These are phyloP conservation scores for Apiospora sp. DNA, from an alignment of 2,329 filamentous ascomycete species.

Conservation along the genomic window DNA sequence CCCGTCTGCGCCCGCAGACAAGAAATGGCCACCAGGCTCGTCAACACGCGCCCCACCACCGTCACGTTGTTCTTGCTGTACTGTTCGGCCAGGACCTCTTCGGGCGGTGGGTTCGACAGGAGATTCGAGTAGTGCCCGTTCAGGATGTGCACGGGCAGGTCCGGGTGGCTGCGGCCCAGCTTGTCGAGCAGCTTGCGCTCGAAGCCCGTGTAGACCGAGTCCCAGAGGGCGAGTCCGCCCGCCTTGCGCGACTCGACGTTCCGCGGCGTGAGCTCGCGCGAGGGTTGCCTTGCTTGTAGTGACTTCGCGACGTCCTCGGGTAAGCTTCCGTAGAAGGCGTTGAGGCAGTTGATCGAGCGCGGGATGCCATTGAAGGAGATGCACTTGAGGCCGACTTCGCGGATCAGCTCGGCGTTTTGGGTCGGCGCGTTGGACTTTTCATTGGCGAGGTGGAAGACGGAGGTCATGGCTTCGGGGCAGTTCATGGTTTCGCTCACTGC, in stretches of 20 bases:
- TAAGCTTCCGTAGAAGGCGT: constrained; percentile 71
- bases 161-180: constrained; percentile 79
- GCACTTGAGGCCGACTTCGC: constrained; percentile 78
- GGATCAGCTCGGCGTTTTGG: constrained; percentile 73
- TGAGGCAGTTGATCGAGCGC: constrained; percentile 83
- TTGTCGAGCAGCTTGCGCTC: constrained; percentile 74
- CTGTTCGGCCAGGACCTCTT: constrained; percentile 36
- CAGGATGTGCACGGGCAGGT: constrained; percentile 82
- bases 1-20: constrained; percentile 82
- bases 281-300: constrained; percentile 64
- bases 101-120: constrained; percentile 70
- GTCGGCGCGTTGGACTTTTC: constrained; percentile 41
- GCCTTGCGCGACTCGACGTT: constrained; percentile 63
- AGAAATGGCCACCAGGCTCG: constrained; percentile 75
- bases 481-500: constrained; percentile 88
- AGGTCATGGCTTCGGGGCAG: constrained; percentile 76
- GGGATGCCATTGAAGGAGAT: constrained; percentile 86
- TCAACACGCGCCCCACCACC: constrained; percentile 73
- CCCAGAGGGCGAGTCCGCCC: constrained; percentile 74
- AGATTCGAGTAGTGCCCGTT: constrained; percentile 77
- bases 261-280: constrained; percentile 57
- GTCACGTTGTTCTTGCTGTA: constrained; percentile 39
- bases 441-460: constrained; percentile 64
- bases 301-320: constrained; percentile 60
- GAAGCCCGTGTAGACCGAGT: constrained; percentile 79